A percentile compares a stretch with the other conserved stretches of the same genome.
phyloP scores from a whole-genome alignment of 139 green algal species.

The Parachlorella kessleri region DNA sequence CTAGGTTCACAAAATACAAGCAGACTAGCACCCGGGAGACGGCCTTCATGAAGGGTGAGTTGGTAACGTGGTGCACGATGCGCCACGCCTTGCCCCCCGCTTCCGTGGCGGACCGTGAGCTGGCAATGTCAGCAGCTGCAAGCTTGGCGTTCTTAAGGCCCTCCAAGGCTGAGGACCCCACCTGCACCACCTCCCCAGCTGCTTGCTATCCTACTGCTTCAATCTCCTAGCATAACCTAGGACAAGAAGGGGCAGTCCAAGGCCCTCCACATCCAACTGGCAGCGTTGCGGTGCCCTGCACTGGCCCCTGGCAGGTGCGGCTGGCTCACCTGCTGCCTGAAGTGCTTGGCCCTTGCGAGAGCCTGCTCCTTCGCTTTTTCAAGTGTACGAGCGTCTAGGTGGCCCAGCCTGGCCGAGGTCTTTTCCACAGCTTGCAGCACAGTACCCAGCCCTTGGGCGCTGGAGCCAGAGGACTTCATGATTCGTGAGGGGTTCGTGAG shows the following conservation, averaged over 20 bases:
- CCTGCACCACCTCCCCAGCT: too few relatives aligned
- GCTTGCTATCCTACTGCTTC: too few relatives aligned
- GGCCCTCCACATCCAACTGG: too few relatives aligned
- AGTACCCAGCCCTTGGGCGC: too few relatives aligned
- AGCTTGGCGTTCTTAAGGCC: not conserved
- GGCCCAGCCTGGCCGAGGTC: too few relatives aligned
- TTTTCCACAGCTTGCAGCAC: too few relatives aligned
- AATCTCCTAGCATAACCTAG: too few relatives aligned
- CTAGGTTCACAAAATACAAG: not conserved
- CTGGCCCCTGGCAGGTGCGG: too few relatives aligned
- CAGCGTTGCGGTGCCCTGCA: too few relatives aligned
- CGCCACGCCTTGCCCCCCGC: not conserved
- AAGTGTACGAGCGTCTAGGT: not conserved
- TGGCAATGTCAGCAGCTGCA: not conserved
- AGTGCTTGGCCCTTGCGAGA: not conserved
- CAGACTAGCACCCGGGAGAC: not conserved
- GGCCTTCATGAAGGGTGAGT: not conserved
- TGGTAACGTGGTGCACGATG: not conserved
- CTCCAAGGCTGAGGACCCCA: not conserved
- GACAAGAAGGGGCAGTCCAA: too few relatives aligned
- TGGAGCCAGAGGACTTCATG: too few relatives aligned
- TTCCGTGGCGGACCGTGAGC: not conserved
- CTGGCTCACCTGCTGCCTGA: not conserved
- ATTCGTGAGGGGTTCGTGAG: too few relatives aligned
- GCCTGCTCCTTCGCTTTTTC: not conserved